Percentiles rank a stretch among this genome's conserved stretches.
phyloP scores from a whole-genome alignment of 108 stramenopile genomes.

The Cyclostephanos tholiformis region DNA sequence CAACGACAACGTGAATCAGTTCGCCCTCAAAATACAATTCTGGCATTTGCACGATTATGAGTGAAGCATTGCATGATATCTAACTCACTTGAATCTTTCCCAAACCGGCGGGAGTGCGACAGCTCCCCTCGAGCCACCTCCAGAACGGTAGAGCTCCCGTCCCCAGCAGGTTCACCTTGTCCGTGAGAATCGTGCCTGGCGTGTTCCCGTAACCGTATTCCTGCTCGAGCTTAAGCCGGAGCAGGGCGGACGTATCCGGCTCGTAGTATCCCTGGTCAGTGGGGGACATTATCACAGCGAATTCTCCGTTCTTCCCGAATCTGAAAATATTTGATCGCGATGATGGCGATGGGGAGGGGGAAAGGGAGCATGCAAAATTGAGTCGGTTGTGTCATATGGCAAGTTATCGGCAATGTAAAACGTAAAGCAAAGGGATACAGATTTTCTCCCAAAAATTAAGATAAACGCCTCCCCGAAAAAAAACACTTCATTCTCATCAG shows the following conservation, averaged over 20 bases:
- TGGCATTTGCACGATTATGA: no score
- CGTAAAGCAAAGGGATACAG: no score
- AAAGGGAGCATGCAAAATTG: no score
- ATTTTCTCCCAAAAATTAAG: no score
- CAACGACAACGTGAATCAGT: neutral
- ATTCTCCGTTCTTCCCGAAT: conserved; percentile 73
- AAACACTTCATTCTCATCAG: no score
- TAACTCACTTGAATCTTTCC: conserved; percentile 69
- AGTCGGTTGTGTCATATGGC: no score
- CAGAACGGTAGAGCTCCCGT: conserved; percentile 84
- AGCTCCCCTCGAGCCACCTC: conserved; percentile 86
- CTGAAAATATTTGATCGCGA: conserved; percentile 19
- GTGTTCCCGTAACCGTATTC: conserved; percentile 90
- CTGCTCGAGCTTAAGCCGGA: conserved; percentile 83
- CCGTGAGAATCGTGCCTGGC: conserved; percentile 75
- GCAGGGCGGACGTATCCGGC: conserved; percentile 84
- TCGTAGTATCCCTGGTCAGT: conserved; percentile 93
- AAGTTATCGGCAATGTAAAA: no score
- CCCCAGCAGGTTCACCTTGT: conserved; percentile 85
- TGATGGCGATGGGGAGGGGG: neutral
- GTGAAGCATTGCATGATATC: no score
- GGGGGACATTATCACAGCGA: conserved; percentile 81
- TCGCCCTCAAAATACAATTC: no score
- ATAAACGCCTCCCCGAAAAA: no score
- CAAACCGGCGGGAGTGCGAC: conserved; percentile 82